These are phyloP conservation scores for Conringia planisiliqua DNA, from an alignment of 345 rosid species.

Conservation along the genomic window DNA sequence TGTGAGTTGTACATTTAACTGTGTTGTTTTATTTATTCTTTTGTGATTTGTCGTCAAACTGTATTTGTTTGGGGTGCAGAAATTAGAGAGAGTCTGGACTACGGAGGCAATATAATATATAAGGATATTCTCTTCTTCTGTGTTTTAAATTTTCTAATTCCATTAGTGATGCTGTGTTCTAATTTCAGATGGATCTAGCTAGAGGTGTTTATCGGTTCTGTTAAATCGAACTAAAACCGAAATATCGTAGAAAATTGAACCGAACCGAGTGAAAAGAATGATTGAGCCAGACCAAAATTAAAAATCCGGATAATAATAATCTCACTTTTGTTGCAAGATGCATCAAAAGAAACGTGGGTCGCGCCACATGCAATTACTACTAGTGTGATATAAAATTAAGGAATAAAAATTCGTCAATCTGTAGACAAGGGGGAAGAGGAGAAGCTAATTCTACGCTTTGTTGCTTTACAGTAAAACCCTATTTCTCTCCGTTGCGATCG, in stretches of 20 bases:
- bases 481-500: conserved; percentile 19
- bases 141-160: background rate
- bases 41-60: conserved; percentile 19
- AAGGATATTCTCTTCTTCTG: background rate
- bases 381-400: background rate
- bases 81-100: background rate
- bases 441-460: background rate
- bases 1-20: conserved; percentile 32
- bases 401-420: background rate
- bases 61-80: background rate
- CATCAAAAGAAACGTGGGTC: conserved; percentile 19
- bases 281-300: background rate
- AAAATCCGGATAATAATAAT: background rate
- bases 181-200: background rate
- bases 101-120: conserved; percentile 2
- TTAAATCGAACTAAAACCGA: background rate
- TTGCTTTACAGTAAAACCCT: conserved; percentile 28
- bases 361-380: background rate
- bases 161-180: background rate
- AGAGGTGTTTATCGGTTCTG: background rate
- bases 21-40: conserved; percentile 22
- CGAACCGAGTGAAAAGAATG: background rate
- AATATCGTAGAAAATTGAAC: background rate
- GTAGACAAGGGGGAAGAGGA: conserved; percentile 9
- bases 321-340: background rate